phyloP scores from a whole-genome alignment of 2,329 filamentous ascomycete species.

The Fusarium sp. region DNA sequence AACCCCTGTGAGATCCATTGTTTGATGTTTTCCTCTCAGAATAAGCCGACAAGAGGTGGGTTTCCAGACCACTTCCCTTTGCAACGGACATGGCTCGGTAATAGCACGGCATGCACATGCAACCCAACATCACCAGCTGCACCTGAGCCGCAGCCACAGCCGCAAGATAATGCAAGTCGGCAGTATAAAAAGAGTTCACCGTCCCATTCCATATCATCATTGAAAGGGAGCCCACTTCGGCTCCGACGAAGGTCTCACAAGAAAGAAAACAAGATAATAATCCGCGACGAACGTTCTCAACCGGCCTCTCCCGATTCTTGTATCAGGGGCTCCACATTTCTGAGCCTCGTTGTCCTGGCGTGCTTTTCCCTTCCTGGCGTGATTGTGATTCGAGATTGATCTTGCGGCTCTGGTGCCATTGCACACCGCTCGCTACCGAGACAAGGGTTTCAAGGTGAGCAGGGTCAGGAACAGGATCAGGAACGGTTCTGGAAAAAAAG shows the following conservation, averaged over 20 bases:
- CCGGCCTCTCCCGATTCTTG: constrained; percentile 46
- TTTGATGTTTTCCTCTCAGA: constrained; percentile 35
- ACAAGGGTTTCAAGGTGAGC: constrained; percentile 33
- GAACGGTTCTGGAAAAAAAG: constrained; percentile 31
- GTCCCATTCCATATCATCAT: constrained; percentile 12
- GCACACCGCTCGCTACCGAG: constrained; percentile 38
- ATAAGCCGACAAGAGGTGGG: constrained; percentile 29
- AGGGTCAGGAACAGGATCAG: background rate
- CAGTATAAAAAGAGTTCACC: constrained; percentile 12
- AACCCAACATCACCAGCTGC: constrained; percentile 14
- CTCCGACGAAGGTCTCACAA: constrained; percentile 20
- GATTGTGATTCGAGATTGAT: constrained; percentile 38
- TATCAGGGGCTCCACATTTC: constrained; percentile 29
- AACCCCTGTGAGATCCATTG: constrained; percentile 27
- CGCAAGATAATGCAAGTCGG: constrained; percentile 6
- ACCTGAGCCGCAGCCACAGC: constrained; percentile 24
- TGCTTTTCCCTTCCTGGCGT: constrained; percentile 40
- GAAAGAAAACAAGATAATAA: constrained; percentile 32
- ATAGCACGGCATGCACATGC: constrained; percentile 42
- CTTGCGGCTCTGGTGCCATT: constrained; percentile 31
- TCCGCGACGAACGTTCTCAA: constrained; percentile 14
- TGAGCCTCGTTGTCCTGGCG: constrained; percentile 20
- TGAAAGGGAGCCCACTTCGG: constrained; percentile 37
- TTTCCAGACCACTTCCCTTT: constrained; percentile 13
- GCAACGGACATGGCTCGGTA: constrained; percentile 44